Percentiles rank a stretch among this genome's conserved stretches.
Evolutionary conservation across 1,139 yeast genomes (phyloP).

Genomic region (Lodderomyces theae): DNA sequence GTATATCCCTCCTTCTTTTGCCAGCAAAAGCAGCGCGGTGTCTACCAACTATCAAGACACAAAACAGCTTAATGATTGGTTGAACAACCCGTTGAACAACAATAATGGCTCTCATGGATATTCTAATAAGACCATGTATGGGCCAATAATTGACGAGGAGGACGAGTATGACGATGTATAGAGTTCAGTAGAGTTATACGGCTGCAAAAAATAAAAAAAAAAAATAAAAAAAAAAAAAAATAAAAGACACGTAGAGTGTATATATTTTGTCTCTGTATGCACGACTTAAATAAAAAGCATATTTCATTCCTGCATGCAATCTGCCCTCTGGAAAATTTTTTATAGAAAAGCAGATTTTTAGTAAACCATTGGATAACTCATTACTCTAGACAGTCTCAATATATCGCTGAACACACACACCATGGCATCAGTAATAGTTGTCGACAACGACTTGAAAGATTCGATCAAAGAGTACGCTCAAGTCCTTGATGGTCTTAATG

Average conservation of each 20-base stretch:
- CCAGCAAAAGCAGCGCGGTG: background rate
- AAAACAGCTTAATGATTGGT: slow-evolving; percentile 15
- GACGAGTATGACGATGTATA: slow-evolving; percentile 21
- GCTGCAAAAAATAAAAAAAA: background rate
- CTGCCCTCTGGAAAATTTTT: slow-evolving; percentile 3
- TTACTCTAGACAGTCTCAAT: background rate
- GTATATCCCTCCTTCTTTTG: slow-evolving; percentile 4
- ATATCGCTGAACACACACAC: background rate
- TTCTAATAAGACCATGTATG: slow-evolving; percentile 16
- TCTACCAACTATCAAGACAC: slow-evolving; percentile 15
- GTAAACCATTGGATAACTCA: background rate
- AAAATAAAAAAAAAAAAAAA: too few species aligned
- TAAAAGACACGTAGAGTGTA: too few species aligned
- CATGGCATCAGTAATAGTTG: slow-evolving; percentile 41
- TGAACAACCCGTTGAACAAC: slow-evolving; percentile 4
- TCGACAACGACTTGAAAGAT: slow-evolving; percentile 44
- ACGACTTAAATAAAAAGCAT: background rate
- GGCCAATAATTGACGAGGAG: slow-evolving; percentile 28
- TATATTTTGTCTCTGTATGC: background rate
- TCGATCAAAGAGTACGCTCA: slow-evolving; percentile 42
- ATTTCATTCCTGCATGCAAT: slow-evolving; percentile 2
- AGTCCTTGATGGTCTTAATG: slow-evolving; percentile 36
- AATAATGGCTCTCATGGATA: slow-evolving; percentile 3
- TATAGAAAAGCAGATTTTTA: slow-evolving; percentile 1
- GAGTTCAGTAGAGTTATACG: background rate